Conservation (phyloP, 2,329 filamentous ascomycete species). For the Calonectria fujianensis region DNA sequence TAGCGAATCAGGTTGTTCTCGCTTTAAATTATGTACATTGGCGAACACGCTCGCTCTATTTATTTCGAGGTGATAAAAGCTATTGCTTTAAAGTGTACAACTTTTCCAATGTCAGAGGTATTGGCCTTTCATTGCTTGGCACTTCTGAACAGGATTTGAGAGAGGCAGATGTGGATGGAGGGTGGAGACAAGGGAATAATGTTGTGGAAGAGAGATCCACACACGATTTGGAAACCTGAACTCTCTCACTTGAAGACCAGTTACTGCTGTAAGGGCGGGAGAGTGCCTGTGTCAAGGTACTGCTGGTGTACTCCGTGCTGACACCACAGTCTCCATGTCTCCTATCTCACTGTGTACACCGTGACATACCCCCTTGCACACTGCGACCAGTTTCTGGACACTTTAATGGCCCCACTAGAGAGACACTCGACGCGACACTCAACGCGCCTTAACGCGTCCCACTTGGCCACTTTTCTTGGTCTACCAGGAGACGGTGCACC, state of each 20-base stretch:
- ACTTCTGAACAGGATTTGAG: not conserved
- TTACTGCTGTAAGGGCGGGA: not conserved
- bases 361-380: not conserved
- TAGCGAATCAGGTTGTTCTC: not conserved
- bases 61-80: not conserved
- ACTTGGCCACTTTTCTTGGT: conserved; percentile 38
- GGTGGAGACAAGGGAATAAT: not conserved
- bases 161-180: not conserved
- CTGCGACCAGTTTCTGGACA: not conserved
- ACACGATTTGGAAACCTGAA: not conserved
- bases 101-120: not conserved
- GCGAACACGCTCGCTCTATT: not conserved
- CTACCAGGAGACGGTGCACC: conserved; percentile 30
- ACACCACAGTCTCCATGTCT: not conserved
- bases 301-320: not conserved
- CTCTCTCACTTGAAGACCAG: not conserved
- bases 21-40: not conserved
- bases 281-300: not conserved
- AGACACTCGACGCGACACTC: conserved; percentile 26
- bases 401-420: conserved; percentile 31
- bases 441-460: conserved; percentile 40
- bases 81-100: not conserved
- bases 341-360: conserved; percentile 2
- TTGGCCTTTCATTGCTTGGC: not conserved
- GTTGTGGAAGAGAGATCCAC: not conserved